Conservation (phyloP, 1,284 basidiomycete genomes). For the Marasmius fiardii region DNA sequence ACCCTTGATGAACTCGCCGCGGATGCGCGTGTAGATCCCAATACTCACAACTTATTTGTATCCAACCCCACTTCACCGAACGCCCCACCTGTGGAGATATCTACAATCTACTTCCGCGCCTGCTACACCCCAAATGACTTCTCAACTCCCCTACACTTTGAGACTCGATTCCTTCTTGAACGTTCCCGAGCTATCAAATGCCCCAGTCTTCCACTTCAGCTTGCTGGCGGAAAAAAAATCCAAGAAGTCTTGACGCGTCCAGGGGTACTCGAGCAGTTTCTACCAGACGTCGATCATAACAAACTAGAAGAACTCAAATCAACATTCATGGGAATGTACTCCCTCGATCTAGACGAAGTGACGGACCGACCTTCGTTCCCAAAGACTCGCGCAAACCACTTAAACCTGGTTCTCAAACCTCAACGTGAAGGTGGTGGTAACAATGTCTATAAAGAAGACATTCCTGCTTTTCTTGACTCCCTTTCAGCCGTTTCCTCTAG, state of each 20-base stretch:
- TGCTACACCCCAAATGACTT: slow-evolving; percentile 90
- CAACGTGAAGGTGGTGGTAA: slow-evolving; percentile 98
- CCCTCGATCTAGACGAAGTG: slow-evolving; percentile 53
- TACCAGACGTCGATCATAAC: slow-evolving; percentile 35
- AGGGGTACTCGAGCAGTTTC: slow-evolving; percentile 73
- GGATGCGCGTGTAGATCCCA: slow-evolving; percentile 45
- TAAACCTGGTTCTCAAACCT: slow-evolving; percentile 83
- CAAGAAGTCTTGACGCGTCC: slow-evolving; percentile 85
- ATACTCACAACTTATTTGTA: slow-evolving; percentile 29
- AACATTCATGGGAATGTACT: slow-evolving; percentile 84
- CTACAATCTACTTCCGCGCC: slow-evolving; percentile 84
- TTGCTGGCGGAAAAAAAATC: slow-evolving; percentile 95
- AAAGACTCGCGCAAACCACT: slow-evolving; percentile 14
- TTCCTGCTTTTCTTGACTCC: slow-evolving; percentile 71
- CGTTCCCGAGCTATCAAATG: slow-evolving; percentile 88
- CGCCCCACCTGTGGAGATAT: slow-evolving; percentile 58
- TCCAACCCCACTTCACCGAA: slow-evolving; percentile 39
- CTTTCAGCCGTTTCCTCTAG: slow-evolving; percentile 30
- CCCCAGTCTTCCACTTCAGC: slow-evolving; percentile 86
- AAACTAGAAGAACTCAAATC: slow-evolving; percentile 48
- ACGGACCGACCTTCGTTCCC: slow-evolving; percentile 49
- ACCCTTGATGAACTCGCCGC: slow-evolving; percentile 68
- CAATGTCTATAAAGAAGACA: slow-evolving; percentile 87
- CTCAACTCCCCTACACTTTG: slow-evolving; percentile 57
- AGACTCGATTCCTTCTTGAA: slow-evolving; percentile 75